These are phyloP conservation scores for Eucalyptus polybractea DNA, from an alignment of 345 rosid genomes.

Conservation along the genomic window DNA sequence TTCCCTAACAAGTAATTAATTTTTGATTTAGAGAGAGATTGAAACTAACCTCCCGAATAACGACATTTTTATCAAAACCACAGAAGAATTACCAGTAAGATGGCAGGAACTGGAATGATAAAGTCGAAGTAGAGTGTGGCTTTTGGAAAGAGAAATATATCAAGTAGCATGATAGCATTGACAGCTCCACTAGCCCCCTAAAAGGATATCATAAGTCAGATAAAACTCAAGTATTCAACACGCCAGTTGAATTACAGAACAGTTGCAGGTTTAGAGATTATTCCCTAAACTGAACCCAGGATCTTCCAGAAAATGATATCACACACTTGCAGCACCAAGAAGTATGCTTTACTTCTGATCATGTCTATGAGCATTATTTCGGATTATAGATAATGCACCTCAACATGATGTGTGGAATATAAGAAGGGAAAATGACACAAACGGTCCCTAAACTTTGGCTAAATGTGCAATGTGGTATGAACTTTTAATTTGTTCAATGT, in stretches of 20 bases:
- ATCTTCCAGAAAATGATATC: accelerated
- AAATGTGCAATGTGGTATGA: accelerated
- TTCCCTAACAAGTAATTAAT: conserved; percentile 27
- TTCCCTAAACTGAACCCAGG: not conserved
- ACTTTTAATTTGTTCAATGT: accelerated
- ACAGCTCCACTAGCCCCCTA: conserved; percentile 97
- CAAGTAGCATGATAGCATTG: conserved; percentile 81
- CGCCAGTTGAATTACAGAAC: not conserved
- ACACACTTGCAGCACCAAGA: not conserved
- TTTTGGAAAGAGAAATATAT: conserved; percentile 71
- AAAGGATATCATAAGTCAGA: not conserved
- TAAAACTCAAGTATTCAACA: not conserved
- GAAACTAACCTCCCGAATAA: not conserved
- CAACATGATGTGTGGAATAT: not conserved
- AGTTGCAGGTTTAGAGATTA: not conserved
- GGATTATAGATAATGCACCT: not conserved
- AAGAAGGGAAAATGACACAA: not conserved
- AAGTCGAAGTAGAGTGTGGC: conserved; percentile 59
- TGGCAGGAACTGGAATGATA: conserved; percentile 80
- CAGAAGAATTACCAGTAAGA: conserved; percentile 47
- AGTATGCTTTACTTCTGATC: not conserved
- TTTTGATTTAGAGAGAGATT: not conserved
- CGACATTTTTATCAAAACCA: not conserved
- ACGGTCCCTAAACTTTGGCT: accelerated
- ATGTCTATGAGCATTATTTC: accelerated